Evolutionary conservation across 2,329 filamentous ascomycete genomes (phyloP), one percentile per base, ranked within the genome.

Genomic region (Fusarium subglutinans): DNA sequence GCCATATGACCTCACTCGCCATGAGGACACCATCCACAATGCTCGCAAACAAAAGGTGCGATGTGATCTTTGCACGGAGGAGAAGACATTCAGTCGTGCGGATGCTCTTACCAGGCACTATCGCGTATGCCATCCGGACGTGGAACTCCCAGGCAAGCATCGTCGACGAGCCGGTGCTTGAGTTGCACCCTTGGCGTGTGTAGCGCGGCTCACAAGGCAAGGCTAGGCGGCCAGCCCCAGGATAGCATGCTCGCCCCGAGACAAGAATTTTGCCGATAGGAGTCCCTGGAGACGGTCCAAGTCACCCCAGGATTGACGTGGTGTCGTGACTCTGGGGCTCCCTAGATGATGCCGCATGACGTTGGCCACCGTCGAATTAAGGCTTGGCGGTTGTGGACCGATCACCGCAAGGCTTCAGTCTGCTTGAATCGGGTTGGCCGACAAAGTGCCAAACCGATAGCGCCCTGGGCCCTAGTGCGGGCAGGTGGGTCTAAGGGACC

Each of bases 21-120:
- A 99, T 80, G 96, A 99, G 82, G 96, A 98, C 76, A 98, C 96
- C 0, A 98, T 98, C 74, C 96, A 98, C 88, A 98, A 98, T 78
- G 92, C 91, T 3, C 91, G 94, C 78, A 98, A 98, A 87, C 92
- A 95, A 82, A 98, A 98, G 86, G 95, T 98, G 13, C 92, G 94
- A 50, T 99, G 96, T 83, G 91, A 95, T 72, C 85, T 98, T 54
- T 99, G 96, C 84, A 95, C 94, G 4, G 95, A 98, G 78, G 96
- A 98, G 80, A 98, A 98, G 88, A 97, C 94, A 0, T 99, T 99
- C 80, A 98, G 95, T 77, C 91, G 96, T 66, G 96, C 96, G 73
- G 96, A 99, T 85, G 96, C 96, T 3, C 87, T 98, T 54, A 98
- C 96, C 20, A 88, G 96, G 69, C 96, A 99, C 81, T 97, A 98